Conservation (phyloP, 352 stramenopile genomes). For the Globisporangium acanthophoron region DNA sequence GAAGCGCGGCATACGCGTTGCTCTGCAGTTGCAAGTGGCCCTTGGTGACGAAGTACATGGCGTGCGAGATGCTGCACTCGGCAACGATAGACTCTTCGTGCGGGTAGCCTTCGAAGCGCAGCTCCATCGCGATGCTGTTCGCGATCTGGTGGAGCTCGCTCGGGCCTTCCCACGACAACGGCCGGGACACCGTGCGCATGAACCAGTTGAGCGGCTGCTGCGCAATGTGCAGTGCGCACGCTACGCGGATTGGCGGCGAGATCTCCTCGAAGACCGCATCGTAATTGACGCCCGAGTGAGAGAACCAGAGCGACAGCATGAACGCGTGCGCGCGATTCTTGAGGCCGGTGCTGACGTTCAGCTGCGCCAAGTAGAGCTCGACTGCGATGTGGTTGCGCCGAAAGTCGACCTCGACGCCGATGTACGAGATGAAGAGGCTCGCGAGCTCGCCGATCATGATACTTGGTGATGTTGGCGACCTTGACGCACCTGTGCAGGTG, state of each 20-base stretch:
- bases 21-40: constrained; percentile 23
- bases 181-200: constrained; percentile 20
- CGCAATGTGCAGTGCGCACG: constrained; percentile 26
- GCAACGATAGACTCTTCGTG: constrained; percentile 50
- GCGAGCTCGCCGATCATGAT: constrained; percentile 69
- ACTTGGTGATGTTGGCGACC: constrained; percentile 41
- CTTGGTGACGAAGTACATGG: constrained; percentile 74
- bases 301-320: constrained; percentile 48
- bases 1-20: constrained; percentile 6
- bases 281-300: constrained; percentile 44
- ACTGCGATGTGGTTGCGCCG: constrained; percentile 51
- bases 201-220: constrained; percentile 31
- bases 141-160: constrained; percentile 23
- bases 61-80: constrained; percentile 54
- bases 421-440: constrained; percentile 61
- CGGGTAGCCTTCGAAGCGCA: constrained; percentile 60
- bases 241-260: constrained; percentile 31
- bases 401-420: constrained; percentile 52
- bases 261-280: constrained; percentile 39
- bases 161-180: constrained; percentile 12
- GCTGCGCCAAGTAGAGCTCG: constrained; percentile 37
- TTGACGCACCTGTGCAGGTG: constrained; percentile 40
- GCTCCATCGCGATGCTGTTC: constrained; percentile 29
- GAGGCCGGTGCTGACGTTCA: constrained; percentile 29
- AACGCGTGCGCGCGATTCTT: constrained; percentile 38